Conservation (phyloP, 73 alveolate genomes). For the Tetrahymena malaccensis region DNA sequence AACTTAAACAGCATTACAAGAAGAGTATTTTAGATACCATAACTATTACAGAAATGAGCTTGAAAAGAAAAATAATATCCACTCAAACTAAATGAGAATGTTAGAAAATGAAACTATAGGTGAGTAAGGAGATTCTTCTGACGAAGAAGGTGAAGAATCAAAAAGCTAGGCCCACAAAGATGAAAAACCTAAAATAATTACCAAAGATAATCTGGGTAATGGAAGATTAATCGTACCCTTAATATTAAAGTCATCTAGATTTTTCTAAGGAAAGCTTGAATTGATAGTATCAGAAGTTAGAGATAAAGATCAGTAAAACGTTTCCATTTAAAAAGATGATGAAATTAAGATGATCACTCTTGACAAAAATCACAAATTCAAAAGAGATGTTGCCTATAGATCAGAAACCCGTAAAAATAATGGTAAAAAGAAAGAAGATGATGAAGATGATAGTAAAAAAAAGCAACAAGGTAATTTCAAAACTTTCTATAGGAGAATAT, state of each 20-base stretch:
- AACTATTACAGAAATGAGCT: background rate
- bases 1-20: background rate
- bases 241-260: background rate
- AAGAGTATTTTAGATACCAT: background rate
- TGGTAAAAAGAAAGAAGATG: background rate
- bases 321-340: background rate
- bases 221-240: background rate
- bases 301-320: background rate
- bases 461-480: background rate
- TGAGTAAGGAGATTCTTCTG: background rate
- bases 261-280: background rate
- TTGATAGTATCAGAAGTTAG: background rate
- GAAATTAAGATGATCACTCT: background rate
- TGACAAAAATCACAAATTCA: background rate
- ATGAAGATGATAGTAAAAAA: background rate
- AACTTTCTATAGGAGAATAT: background rate
- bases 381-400: background rate
- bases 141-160: background rate
- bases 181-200: background rate
- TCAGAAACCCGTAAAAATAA: background rate
- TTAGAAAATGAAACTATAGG: background rate
- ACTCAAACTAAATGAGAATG: background rate
- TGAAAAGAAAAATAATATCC: background rate
- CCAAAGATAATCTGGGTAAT: background rate
- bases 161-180: background rate